Percentiles rank a stretch among this genome's conserved stretches.
phyloP scores from a whole-genome alignment of 805 yeast species.

The Millerago galiae region DNA sequence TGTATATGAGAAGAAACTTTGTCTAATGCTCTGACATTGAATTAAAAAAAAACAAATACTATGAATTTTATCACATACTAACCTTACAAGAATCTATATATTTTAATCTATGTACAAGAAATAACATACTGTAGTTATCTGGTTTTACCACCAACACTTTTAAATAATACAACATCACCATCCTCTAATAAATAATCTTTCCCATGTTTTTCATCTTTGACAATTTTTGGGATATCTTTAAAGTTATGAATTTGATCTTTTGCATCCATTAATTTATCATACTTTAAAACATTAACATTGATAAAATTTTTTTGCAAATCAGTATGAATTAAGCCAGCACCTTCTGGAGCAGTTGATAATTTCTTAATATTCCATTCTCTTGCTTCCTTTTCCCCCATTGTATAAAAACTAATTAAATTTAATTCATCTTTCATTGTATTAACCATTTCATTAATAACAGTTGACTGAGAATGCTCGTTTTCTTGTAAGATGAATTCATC shows the following conservation, averaged over 20 bases:
- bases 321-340: constrained; percentile 86
- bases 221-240: constrained; percentile 26
- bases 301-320: constrained; percentile 79
- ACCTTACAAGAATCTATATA: not conserved
- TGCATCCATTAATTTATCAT: constrained; percentile 41
- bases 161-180: constrained; percentile 74
- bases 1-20: constrained; percentile 24
- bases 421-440: constrained; percentile 59
- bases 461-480: constrained; percentile 28
- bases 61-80: not conserved
- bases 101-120: not conserved
- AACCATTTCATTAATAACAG: constrained; percentile 60
- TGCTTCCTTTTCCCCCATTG: constrained; percentile 81
- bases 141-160: constrained; percentile 61
- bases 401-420: constrained; percentile 73
- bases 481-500: constrained; percentile 22
- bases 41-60: not conserved
- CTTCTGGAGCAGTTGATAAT: constrained; percentile 77
- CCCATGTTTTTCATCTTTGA: constrained; percentile 46
- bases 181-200: constrained; percentile 76
- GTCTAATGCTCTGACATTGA: constrained; percentile 23
- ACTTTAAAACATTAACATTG: constrained; percentile 68
- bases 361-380: constrained; percentile 83
- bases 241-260: constrained; percentile 13
- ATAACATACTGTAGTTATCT: constrained; percentile 13